Evolutionary conservation across 177 flowering plant species (phyloP).

Genomic region (Telopea speciosissima): DNA sequence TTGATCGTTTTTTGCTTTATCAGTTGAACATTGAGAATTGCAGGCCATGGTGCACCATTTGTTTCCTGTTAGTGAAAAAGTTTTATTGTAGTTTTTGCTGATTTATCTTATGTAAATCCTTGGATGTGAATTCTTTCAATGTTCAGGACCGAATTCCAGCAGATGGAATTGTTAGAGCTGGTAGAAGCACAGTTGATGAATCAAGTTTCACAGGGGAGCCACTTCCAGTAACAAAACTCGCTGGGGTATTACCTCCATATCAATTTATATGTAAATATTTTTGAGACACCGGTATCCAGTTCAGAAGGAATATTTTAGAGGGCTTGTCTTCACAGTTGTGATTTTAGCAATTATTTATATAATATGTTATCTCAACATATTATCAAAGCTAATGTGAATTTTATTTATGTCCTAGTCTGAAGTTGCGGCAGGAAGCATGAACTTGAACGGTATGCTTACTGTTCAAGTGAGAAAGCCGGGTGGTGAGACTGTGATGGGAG

Average conservation of each 20-base stretch:
- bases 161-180: constrained; percentile 92
- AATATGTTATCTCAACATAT: not conserved
- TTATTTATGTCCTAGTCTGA: constrained; percentile 47
- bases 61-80: not conserved
- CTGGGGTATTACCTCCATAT: constrained; percentile 57
- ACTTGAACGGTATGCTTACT: constrained; percentile 87
- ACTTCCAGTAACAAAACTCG: constrained; percentile 80
- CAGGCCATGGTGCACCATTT: not conserved
- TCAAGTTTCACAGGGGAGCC: constrained; percentile 98
- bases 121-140: constrained; percentile 1
- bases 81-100: not conserved
- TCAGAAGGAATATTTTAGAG: not conserved
- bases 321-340: not conserved
- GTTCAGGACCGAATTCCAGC: constrained; percentile 90
- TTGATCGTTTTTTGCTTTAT: not conserved
- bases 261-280: not conserved
- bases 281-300: not conserved
- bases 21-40: not conserved
- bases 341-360: not conserved
- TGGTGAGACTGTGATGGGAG: constrained; percentile 92
- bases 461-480: constrained; percentile 91
- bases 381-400: not conserved
- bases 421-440: constrained; percentile 92
- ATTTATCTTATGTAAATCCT: constrained; percentile 2
- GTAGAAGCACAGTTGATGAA: constrained; percentile 96